These are phyloP conservation scores for Podila horticola DNA, from an alignment of 192 early-diverging fungal genomes.

Conservation along the genomic window DNA sequence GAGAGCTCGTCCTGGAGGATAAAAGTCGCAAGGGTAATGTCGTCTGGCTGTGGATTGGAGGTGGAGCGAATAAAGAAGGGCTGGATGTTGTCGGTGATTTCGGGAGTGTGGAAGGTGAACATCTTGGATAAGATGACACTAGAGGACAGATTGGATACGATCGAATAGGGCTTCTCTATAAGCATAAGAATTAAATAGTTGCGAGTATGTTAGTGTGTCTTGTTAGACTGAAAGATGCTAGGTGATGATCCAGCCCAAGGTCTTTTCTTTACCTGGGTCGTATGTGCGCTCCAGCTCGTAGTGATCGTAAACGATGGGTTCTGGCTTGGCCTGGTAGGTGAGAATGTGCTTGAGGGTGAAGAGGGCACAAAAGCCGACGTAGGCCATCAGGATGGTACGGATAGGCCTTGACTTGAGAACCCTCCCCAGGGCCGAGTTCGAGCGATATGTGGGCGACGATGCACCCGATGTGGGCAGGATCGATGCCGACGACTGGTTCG, in stretches of 20 bases:
- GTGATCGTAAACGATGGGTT: slow-evolving; percentile 25
- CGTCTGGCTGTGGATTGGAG: slow-evolving; percentile 47
- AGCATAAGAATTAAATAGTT: too few relatives aligned
- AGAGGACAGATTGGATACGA: slow-evolving; percentile 33
- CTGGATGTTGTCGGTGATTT: slow-evolving; percentile 45
- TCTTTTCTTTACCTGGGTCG: slow-evolving; percentile 14
- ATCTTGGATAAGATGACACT: slow-evolving; percentile 48
- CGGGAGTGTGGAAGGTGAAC: slow-evolving; percentile 46
- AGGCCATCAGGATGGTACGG: slow-evolving; percentile 21
- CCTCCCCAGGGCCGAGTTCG: slow-evolving; percentile 5
- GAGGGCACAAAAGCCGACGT: slow-evolving; percentile 35
- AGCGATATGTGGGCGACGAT: slow-evolving; percentile 27
- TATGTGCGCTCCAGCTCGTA: slow-evolving; percentile 41
- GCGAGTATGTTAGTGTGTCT: too few relatives aligned
- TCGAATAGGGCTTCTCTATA: slow-evolving; percentile 36
- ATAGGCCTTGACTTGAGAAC: slow-evolving; percentile 27
- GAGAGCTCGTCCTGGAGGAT: slow-evolving; percentile 56
- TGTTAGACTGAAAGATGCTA: too few relatives aligned
- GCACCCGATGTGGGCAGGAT: slow-evolving; percentile 2
- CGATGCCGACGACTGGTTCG: slow-evolving; percentile 2
- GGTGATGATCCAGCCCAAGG: too few relatives aligned
- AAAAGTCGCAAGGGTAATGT: slow-evolving; percentile 61
- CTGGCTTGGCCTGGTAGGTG: slow-evolving; percentile 25
- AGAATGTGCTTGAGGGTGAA: slow-evolving; percentile 37
- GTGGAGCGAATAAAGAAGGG: slow-evolving; percentile 47